A percentile compares a stretch with the other conserved stretches of the same genome.
Evolutionary conservation across 768 basidiomycete genomes (phyloP).

Genomic region (Postia placenta): DNA sequence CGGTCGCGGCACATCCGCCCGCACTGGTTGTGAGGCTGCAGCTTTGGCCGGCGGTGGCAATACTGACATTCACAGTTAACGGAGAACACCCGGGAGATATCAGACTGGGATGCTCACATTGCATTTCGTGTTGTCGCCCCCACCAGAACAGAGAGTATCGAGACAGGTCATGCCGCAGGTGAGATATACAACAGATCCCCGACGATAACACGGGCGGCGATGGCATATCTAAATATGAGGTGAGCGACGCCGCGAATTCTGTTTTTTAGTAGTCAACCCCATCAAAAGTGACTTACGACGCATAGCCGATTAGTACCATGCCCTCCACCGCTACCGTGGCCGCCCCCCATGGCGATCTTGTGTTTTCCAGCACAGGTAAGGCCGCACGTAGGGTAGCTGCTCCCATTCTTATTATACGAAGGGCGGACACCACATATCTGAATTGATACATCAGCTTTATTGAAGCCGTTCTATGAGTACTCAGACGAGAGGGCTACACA

Average conservation of each 20-base stretch:
- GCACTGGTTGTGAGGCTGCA: not conserved
- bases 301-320: not conserved
- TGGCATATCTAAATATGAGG: not conserved
- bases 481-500: no score
- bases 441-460: no score
- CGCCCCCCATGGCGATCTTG: not conserved
- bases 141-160: not conserved
- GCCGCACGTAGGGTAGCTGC: no score
- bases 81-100: not conserved
- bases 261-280: not conserved
- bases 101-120: not conserved
- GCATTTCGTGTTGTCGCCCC: not conserved
- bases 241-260: not conserved
- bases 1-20: not conserved
- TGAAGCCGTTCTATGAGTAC: no score
- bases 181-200: not conserved
- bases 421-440: no score
- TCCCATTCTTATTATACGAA: no score
- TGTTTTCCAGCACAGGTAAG: conserved; percentile 23
- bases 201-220: not conserved
- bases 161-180: not conserved
- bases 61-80: not conserved
- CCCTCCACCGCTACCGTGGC: not conserved
- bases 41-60: not conserved
- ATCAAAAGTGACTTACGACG: not conserved